Evolutionary conservation across 371 early-diverging fungal genomes (phyloP).

Genomic region (Mortierella sp.): DNA sequence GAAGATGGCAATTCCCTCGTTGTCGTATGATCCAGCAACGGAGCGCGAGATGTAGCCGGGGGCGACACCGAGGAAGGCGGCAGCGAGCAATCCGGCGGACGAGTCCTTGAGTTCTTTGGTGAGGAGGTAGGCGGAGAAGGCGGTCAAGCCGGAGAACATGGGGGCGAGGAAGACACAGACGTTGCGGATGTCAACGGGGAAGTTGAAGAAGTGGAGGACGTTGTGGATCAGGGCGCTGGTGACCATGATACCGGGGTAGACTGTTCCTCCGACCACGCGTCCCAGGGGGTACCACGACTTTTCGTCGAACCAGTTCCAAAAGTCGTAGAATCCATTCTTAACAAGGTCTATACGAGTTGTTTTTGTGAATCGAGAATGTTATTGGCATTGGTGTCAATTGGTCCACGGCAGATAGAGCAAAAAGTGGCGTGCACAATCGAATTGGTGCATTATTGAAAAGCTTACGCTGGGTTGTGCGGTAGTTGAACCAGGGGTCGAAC

Average conservation of each 20-base stretch:
- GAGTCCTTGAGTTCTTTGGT: slow-evolving; percentile 91
- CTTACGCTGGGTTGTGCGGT: slow-evolving; percentile 93
- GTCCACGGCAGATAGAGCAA: too few relatives aligned
- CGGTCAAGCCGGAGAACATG: slow-evolving; percentile 94
- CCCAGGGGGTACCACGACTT: slow-evolving; percentile 99
- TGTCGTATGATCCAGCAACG: slow-evolving; percentile 99
- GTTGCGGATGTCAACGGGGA: slow-evolving; percentile 97
- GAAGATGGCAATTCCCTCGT: slow-evolving; percentile 99
- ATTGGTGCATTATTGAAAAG: too few relatives aligned
- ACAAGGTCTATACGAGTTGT: slow-evolving; percentile 84
- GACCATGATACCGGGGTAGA: slow-evolving; percentile 98
- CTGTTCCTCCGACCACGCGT: slow-evolving; percentile 98
- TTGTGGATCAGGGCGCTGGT: slow-evolving; percentile 97
- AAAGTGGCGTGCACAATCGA: too few relatives aligned
- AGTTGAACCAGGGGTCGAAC: slow-evolving; percentile 99
- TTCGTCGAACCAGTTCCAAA: slow-evolving; percentile 99
- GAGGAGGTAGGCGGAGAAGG: slow-evolving; percentile 93
- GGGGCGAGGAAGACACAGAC: slow-evolving; percentile 98
- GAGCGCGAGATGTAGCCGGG: slow-evolving; percentile 99
- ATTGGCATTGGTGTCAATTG: too few relatives aligned
- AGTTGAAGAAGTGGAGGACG: slow-evolving; percentile 87
- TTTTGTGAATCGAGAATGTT: too few relatives aligned
- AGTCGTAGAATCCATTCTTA: slow-evolving; percentile 95
- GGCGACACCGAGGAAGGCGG: slow-evolving; percentile 97
- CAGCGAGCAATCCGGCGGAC: slow-evolving; percentile 95